Conservation (phyloP, 805 yeast genomes). For the Kazachstania psychrophila region DNA sequence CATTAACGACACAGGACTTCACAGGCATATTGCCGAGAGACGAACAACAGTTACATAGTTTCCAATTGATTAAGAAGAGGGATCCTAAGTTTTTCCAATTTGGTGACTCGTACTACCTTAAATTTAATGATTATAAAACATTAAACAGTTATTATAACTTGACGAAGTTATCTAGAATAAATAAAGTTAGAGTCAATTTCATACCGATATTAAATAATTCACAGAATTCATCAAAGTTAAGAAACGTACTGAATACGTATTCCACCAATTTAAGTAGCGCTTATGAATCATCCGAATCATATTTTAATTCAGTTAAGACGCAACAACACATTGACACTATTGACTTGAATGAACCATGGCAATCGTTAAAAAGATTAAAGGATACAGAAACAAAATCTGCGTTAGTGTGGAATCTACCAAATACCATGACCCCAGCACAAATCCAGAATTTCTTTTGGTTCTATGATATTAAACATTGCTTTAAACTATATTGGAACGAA, state of each 20-base stretch:
- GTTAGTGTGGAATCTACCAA: slow-evolving; percentile 26
- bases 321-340: not conserved
- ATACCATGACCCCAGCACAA: slow-evolving; percentile 10
- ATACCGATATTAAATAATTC: slow-evolving; percentile 1
- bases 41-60: slow-evolving; percentile 1
- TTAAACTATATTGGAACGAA: slow-evolving; percentile 21
- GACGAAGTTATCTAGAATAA: slow-evolving; percentile 12
- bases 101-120: slow-evolving; percentile 19
- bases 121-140: slow-evolving; percentile 14
- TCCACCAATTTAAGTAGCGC: slow-evolving; percentile 16
- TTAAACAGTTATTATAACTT: slow-evolving; percentile 10
- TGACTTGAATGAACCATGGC: no score
- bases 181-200: slow-evolving; percentile 17
- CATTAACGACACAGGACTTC: slow-evolving; percentile 17
- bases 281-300: slow-evolving; percentile 12
- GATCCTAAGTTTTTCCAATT: slow-evolving; percentile 27
- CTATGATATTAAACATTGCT: slow-evolving; percentile 25
- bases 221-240: not conserved
- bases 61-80: slow-evolving; percentile 17
- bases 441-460: slow-evolving; percentile 23
- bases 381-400: slow-evolving; percentile 19
- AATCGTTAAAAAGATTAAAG: slow-evolving; percentile 4
- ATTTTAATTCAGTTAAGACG: slow-evolving; percentile 5
- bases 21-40: slow-evolving; percentile 10
- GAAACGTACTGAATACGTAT: slow-evolving; percentile 3